Evolutionary conservation across 352 stramenopile species (phyloP), one percentile per base, ranked within the genome.

Genomic region (Phytophthora lateralis): DNA sequence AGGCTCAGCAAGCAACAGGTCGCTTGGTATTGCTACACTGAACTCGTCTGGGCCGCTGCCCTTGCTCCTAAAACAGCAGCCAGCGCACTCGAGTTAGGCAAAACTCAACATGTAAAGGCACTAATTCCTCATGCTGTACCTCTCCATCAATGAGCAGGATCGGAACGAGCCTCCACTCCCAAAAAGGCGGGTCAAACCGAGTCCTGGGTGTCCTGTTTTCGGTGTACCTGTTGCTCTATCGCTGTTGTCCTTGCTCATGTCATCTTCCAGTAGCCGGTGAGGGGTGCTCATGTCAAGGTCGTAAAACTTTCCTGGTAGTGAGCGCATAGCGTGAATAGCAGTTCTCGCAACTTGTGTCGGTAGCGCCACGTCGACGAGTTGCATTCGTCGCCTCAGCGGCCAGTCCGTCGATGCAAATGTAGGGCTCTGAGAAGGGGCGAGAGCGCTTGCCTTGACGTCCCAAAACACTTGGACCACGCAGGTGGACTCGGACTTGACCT

Each of bases 401-500:
- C 30, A n/a, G 12, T 56, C 20, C 26, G n/a, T 27, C 6, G 21
- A 53, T 34, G 24, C 11, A 30, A 3, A 58, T 17, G 41, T 52
- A 60, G 52, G 6, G 27, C 7, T 39, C 20, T 48, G 45, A 14
- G 35, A 60, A 15, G 8, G 24, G 17, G 30, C 58, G 1, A 82
- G 34, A 30, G 71, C 64, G 14, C 59, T 68, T 6, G 43, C 37
- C 17, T 64, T 61, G 21, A 80, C 74, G 27, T 53, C 43, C 69
- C 71, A 83, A 39, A 80, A 63, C 44, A 73, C 66, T 49, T 80
- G 75, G 10, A 72, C 65, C 6, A 49, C 43, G 39, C 59, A 80
- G 26, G 62, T 64, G 3, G 24, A 34, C 7, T 44, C 39, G 12
- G 60, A 60, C 30, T 61, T 63, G 49, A 82, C 49, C 27, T 53